Percentiles rank a stretch among this genome's conserved stretches.
Conservation (phyloP, 2,329 filamentous ascomycete genomes). For the Myriosclerotinia scirpicola region DNA sequence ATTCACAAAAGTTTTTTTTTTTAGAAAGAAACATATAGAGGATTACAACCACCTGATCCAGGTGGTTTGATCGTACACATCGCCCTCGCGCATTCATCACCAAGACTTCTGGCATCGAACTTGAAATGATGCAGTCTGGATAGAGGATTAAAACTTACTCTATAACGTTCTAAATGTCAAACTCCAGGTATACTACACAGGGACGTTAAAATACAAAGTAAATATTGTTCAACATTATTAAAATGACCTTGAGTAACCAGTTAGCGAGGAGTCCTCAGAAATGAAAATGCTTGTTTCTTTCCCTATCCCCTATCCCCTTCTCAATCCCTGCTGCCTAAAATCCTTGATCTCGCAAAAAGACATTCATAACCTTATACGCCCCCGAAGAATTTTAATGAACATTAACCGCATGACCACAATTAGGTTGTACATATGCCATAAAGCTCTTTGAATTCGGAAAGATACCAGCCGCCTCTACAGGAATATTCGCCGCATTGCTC, state of each 20-base stretch:
- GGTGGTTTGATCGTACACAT: no score
- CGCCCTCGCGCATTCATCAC: no score
- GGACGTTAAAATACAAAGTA: neutral
- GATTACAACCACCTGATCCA: no score
- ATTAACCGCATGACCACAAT: constrained; percentile 17
- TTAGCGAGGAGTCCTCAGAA: neutral
- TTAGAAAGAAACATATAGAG: no score
- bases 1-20: no score
- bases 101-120: no score
- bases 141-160: no score
- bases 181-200: no score
- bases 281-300: neutral
- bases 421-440: neutral
- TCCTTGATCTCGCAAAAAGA: constrained; percentile 5
- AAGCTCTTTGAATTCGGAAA: constrained; percentile 14
- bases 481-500: neutral
- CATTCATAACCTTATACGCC: constrained; percentile 21
- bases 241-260: neutral
- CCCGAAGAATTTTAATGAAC: constrained; percentile 15
- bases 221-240: neutral
- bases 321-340: neutral
- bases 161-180: no score
- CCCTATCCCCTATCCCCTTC: no score
- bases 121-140: no score
- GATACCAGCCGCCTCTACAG: neutral